Evolutionary conservation across 176 grass and related monocot species (phyloP), one percentile per base, ranked within the genome.

Genomic region (Phyllostachys edulis): DNA sequence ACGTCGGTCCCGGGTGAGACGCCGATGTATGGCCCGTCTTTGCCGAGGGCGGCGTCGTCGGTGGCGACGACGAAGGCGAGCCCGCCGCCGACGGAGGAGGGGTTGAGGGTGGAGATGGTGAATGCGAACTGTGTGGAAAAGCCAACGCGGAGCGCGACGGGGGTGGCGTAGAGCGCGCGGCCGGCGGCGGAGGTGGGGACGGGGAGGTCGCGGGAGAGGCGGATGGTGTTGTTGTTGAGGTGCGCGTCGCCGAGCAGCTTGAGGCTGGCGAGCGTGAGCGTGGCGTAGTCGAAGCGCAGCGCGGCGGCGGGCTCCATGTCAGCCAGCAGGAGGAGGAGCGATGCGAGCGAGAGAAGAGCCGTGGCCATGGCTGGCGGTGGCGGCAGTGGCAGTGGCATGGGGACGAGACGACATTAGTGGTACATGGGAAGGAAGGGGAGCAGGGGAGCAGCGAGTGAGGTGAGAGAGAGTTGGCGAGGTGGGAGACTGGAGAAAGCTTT

Each of bases 111-210:
- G 24, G 88, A 5, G 71, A 98, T 68, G 49, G 91, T 87, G 93
- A 99, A 99, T 60, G 96, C 85, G 73, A 99, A 96, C 69, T 87
- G 88, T 15, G 96, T 99, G 62, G 96, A 92, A 93, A 99, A 99
- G 10, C 88, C 84, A 1, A 63, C 17, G 2, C 42, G 80, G 77
- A 99, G 20, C 3, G 79, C 78, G 4, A 99, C 81, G 1, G 93
- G 64, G 20, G 91, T 18, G 0, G 85, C 60, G 85, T 91, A 99
- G 52, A 99, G 93, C 18, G 93, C 96, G 5, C 96, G 89, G 0
- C 96, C 96, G 0, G 96, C 39, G 3, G 89, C 84, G 5, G 96
- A 96, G 6, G 81, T 90, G 21, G 96, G 96, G 10, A 99, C 96
- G 0, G 96, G 88, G 1, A 96, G 81, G 89, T 99, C 96, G 0